Conservation (phyloP, 108 stramenopile species). For the Schizochytrium sp. region DNA sequence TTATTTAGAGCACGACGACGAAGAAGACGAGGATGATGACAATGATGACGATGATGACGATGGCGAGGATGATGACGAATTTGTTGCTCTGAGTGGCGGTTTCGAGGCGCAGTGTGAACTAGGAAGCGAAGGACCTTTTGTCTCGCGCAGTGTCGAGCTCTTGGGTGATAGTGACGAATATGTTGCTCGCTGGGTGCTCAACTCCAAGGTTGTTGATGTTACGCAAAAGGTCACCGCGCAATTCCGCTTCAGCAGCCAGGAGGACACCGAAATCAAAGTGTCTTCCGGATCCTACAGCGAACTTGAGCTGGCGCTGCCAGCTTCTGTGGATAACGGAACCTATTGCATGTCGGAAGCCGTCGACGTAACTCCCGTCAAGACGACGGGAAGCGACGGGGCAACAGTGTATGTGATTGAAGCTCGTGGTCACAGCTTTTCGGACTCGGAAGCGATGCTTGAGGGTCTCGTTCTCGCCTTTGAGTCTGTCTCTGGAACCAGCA, state of each 20-base stretch:
- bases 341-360: background rate
- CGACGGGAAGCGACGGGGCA: no score
- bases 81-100: background rate
- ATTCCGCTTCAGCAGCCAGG: background rate
- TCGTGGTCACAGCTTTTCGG: background rate
- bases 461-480: background rate
- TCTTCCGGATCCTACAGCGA: background rate
- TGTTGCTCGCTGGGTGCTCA: background rate
- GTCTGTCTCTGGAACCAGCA: background rate
- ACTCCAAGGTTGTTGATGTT: background rate
- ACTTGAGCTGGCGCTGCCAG: background rate
- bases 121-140: background rate
- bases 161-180: background rate
- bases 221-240: background rate
- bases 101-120: background rate
- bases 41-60: background rate
- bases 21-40: background rate
- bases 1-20: background rate
- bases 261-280: background rate
- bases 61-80: background rate
- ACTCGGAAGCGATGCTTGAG: background rate
- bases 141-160: background rate
- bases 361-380: background rate
- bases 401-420: background rate
- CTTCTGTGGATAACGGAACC: background rate